These are phyloP conservation scores for Aschersonia sp. DNA, from an alignment of 2,329 filamentous ascomycete genomes.

Conservation along the genomic window DNA sequence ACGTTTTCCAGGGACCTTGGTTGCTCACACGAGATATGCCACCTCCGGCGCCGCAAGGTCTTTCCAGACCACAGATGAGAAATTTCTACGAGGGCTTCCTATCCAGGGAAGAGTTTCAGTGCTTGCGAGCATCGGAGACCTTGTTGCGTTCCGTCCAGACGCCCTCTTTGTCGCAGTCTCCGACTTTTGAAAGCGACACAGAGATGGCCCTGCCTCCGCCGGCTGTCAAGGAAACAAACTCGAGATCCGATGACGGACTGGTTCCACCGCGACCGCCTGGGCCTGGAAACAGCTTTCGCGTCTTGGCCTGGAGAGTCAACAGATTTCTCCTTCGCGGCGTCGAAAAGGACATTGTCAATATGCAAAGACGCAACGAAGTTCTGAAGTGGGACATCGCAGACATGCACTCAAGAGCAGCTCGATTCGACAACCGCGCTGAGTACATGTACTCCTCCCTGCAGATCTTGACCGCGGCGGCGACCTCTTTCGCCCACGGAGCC, in stretches of 20 bases:
- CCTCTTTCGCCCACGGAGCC: slow-evolving; percentile 40
- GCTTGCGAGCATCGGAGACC: slow-evolving; percentile 18
- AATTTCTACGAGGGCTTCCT: slow-evolving; percentile 35
- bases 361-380: slow-evolving; percentile 31
- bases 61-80: slow-evolving; percentile 26
- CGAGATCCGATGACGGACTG: slow-evolving; percentile 8
- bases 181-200: slow-evolving; percentile 13
- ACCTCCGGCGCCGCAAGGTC: slow-evolving; percentile 20
- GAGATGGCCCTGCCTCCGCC: slow-evolving; percentile 17
- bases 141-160: slow-evolving; percentile 20
- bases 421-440: slow-evolving; percentile 38
- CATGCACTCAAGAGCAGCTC: slow-evolving; percentile 31
- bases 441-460: slow-evolving; percentile 34
- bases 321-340: slow-evolving; percentile 29
- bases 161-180: neutral
- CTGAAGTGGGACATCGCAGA: slow-evolving; percentile 31
- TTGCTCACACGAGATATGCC: slow-evolving; percentile 24
- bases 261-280: slow-evolving; percentile 20
- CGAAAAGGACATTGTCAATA: slow-evolving; percentile 30
- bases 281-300: slow-evolving; percentile 23
- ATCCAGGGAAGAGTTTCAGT: slow-evolving; percentile 28
- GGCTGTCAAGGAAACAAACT: slow-evolving; percentile 8
- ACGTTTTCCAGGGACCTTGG: slow-evolving; percentile 31
- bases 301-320: slow-evolving; percentile 25
- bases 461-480: slow-evolving; percentile 35